Evolutionary conservation across 768 basidiomycete species (phyloP).

Genomic region (Gymnopilus dilepis): DNA sequence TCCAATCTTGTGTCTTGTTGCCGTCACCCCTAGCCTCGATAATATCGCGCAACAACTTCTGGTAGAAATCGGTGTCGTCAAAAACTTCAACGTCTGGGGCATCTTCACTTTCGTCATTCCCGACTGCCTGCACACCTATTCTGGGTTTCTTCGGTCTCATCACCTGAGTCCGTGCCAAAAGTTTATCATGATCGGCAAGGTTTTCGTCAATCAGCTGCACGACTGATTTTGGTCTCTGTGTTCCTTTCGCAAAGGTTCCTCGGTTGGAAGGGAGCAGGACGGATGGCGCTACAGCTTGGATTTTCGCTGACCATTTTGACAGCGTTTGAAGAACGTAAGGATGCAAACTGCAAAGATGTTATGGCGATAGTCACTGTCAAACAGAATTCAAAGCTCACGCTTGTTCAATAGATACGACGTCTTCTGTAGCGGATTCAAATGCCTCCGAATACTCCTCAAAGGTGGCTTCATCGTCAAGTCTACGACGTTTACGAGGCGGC

Average conservation of each 20-base stretch:
- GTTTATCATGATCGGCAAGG: conserved; percentile 58
- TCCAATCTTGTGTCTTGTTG: conserved; percentile 61
- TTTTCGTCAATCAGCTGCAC: conserved; percentile 82
- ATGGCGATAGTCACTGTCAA: not conserved
- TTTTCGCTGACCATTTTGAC: conserved; percentile 94
- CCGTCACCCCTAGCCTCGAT: conserved; percentile 71
- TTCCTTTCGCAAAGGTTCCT: conserved; percentile 68
- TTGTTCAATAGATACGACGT: conserved; percentile 53
- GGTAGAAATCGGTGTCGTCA: conserved; percentile 94
- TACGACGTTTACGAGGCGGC: conserved; percentile 65
- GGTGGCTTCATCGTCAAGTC: conserved; percentile 38
- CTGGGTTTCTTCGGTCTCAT: conserved; percentile 54
- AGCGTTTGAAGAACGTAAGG: conserved; percentile 78
- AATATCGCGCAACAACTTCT: conserved; percentile 87
- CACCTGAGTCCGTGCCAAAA: conserved; percentile 67
- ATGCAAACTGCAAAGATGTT: conserved; percentile 48
- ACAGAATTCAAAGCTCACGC: conserved; percentile 43
- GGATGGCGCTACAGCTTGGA: conserved; percentile 88
- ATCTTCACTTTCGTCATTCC: conserved; percentile 38
- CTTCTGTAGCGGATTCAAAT: conserved; percentile 48
- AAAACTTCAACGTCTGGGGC: conserved; percentile 58
- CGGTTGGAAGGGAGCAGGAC: conserved; percentile 72
- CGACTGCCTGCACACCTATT: conserved; percentile 41
- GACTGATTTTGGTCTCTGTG: conserved; percentile 63
- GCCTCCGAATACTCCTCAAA: conserved; percentile 37